phyloP scores from a whole-genome alignment of 2,329 filamentous ascomycete species.

The Aspergillus ibericus region DNA sequence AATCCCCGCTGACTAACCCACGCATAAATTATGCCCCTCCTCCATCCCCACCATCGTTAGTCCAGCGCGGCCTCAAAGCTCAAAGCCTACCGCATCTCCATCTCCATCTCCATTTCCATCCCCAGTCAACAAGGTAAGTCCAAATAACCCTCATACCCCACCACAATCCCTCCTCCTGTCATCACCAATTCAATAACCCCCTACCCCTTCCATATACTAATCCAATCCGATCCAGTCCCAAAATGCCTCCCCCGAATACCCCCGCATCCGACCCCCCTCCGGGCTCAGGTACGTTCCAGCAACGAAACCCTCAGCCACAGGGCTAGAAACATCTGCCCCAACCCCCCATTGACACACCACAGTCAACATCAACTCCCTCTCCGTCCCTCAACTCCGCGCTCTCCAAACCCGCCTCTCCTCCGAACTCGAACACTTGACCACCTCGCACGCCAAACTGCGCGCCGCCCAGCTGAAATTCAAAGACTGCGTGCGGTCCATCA shows the following conservation, averaged over 20 bases:
- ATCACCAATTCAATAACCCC: not conserved
- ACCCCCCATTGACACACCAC: not conserved
- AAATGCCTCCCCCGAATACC: conserved; percentile 29
- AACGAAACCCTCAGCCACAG: not conserved
- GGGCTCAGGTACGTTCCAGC: conserved; percentile 17
- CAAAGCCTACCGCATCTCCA: not conserved
- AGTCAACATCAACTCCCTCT: conserved; percentile 74
- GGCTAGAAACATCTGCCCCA: not conserved
- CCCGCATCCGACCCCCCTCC: conserved; percentile 27
- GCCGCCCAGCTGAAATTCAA: conserved; percentile 88
- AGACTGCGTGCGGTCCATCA: conserved; percentile 81
- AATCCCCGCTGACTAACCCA: too few species aligned
- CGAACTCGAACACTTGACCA: conserved; percentile 90
- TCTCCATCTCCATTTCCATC: not conserved
- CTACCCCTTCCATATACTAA: not conserved
- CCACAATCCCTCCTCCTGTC: not conserved
- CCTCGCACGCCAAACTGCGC: conserved; percentile 85
- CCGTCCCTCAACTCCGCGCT: conserved; percentile 78
- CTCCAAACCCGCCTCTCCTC: conserved; percentile 96
- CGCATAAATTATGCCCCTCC: too few species aligned
- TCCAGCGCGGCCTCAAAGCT: not conserved
- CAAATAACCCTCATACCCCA: not conserved
- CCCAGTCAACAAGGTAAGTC: not conserved
- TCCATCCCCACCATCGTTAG: too few species aligned
- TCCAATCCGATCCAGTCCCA: not conserved